Evolutionary conservation across 495 filamentous ascomycete genomes (phyloP), one percentile per base, ranked within the genome.

Genomic region (Penicillium cataractarum): DNA sequence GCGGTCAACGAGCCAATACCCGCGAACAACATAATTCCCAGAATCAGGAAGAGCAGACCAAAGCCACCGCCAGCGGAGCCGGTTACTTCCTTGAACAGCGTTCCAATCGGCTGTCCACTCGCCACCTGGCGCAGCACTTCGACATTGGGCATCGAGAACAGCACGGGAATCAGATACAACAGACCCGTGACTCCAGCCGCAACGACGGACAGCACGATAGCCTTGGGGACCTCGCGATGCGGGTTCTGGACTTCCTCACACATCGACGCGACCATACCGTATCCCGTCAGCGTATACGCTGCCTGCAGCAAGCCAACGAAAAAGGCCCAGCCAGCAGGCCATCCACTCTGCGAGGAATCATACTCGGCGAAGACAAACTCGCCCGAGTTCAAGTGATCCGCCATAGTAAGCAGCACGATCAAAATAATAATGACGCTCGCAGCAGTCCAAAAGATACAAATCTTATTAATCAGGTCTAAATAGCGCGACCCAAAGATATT

Each of bases 11-110:
- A 85, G 2, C 84, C 86, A 13, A 84, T 89, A 2, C 83, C 84
- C 1, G 89, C 89, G 62, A 93, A 92, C 15, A 93, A 68, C 67
- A 92, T 81, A 69, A 93, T 88, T 6, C 89, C 85, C 26, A 93
- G 81, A 60, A 92, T 84, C 6, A 93, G 77, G 70, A 91, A 88
- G 10, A 91, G 82, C 2, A 94, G 79, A 4, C 83, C 90, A 46
- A 94, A 89, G 2, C 89, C 90, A 22, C 90, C 90, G 17, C 67
- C 69, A 2, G 79, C 73, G 19, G 74, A 74, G 22, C 74, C 78
- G 4, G 69, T 76, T 17, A 68, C 65, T 8, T 64, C 72, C 63
- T 76, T 77, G 64, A 77, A 76, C 0, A 76, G 33, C n/a, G 72
- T 49, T 4, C 73, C 71, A 31, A 78, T 74, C 22, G 72, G 71